Base-by-base conservation (phyloP, 1,284 basidiomycete species). In the Dichomitus squalens region DNA sequence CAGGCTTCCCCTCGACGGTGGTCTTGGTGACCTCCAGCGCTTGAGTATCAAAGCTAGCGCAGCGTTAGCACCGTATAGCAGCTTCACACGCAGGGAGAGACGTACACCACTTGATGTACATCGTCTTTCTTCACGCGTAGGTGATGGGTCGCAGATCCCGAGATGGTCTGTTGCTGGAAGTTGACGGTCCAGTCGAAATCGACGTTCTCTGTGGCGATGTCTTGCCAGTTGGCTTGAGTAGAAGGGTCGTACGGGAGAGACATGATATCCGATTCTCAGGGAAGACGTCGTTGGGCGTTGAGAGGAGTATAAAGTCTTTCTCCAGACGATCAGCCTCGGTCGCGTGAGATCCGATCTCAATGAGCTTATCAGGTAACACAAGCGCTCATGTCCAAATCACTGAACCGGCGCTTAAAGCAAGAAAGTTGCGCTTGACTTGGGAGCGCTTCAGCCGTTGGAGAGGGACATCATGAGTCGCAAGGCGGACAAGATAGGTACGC, bases 151-250 rank as follows among this genome's bases (percentile, higher is more conserved):
- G 84, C 93, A 25, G 80, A 82, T 1, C 96, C 96, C n/a, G 75
- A 74, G 64, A 98, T 83, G 56, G 82, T 75, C 67, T 87, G 76
- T 8, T 76, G 70, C 1, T 81, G 70, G 76, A 95, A 98, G 75
- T 98, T 88, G 64, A 98, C 78, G 1, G 68, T 74, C 96, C 95
- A 98, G 64, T 92, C 84, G 58, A 98, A 85, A 44, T 83, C 75
- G 23, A 94, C 75, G 71, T 93, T 86, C 43, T 82, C 79, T 1
- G 90, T 87, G 2, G 78, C 74, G 64, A 95, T 81, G 49, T 89
- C 76, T 6, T 76, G 70, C 74, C 92, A 94, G 76, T 96, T 96
- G 35, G 92, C 83, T 68, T 94, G 88, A 0, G 89, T 89, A 0
- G 90, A 86, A 9, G 86, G 87, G 72, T 95, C 93, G 38, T 29